A percentile compares a stretch with the other conserved stretches of the same genome.
Conservation (phyloP, 768 basidiomycete genomes). For the Tubosaeta sp. region DNA sequence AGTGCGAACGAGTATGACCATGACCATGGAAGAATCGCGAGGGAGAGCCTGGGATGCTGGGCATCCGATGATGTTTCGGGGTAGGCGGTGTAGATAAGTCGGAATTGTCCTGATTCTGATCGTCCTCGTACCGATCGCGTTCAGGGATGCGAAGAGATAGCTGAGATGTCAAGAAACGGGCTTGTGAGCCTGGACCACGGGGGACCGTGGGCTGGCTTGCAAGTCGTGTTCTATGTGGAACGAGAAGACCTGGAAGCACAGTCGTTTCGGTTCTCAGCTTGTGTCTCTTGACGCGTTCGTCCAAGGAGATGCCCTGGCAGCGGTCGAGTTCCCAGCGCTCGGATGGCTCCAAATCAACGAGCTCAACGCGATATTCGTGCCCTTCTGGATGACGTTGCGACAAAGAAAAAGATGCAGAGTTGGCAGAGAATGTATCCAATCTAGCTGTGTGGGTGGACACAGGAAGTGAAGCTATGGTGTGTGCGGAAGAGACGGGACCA, state of each 20-base stretch:
- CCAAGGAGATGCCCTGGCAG: slow-evolving; percentile 38
- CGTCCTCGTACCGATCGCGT: slow-evolving; percentile 30
- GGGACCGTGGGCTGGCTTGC: slow-evolving; percentile 27
- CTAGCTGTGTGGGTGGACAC: slow-evolving; percentile 4
- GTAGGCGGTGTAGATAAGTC: slow-evolving; percentile 30
- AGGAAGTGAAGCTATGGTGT: slow-evolving; percentile 25
- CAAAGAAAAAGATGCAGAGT: slow-evolving; percentile 13
- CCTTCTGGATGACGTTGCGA: slow-evolving; percentile 33
- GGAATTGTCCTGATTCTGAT: slow-evolving; percentile 27
- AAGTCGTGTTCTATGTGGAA: slow-evolving; percentile 29
- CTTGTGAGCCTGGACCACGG: slow-evolving; percentile 25
- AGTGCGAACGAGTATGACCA: too few species aligned
- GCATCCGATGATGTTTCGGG: too few species aligned
- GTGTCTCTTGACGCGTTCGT: slow-evolving; percentile 37
- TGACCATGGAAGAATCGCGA: too few species aligned
- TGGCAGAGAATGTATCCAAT: slow-evolving; percentile 21
- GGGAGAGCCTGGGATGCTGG: too few species aligned
- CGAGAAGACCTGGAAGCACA: slow-evolving; percentile 11
- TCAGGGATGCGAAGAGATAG: slow-evolving; percentile 32
- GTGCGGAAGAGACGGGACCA: slow-evolving; percentile 21
- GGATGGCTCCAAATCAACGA: slow-evolving; percentile 45
- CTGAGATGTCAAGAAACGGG: slow-evolving; percentile 32
- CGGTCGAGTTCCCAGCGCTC: slow-evolving; percentile 44
- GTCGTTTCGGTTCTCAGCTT: slow-evolving; percentile 31
- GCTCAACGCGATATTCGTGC: slow-evolving; percentile 48